Base-by-base conservation (phyloP, 2,329 filamentous ascomycete species). In the Neonectria neomacrospora region DNA sequence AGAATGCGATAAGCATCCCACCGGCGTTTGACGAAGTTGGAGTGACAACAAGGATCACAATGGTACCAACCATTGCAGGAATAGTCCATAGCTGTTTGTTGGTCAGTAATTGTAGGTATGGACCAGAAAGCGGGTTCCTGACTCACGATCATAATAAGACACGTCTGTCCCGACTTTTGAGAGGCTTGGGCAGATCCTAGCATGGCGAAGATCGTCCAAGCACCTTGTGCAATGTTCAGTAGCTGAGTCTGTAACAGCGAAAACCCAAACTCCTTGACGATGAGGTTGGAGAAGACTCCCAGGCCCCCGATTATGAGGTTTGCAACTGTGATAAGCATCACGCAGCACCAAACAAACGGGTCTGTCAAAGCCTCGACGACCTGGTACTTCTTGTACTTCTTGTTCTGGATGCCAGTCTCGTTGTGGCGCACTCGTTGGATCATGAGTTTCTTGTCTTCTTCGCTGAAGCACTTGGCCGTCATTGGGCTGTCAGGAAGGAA, bases 401-500 rank as follows among this genome's bases (percentile, higher is more conserved):
- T 78, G 64, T 78, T 78, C 65, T 78, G 70, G 56, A 79, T 73
- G 11, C 78, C 78, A 0, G 78, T 80, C 56, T 78, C 73, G 56
- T 80, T 80, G 11, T 68, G 72, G 26, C 79, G 72, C 3, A 81
- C 70, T 6, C 79, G 75, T 11, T 66, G 64, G 8, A 68, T 59
- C 54, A 66, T 63, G 22, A 68, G 54, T 2, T 63, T 69, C 44
- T 80, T 80, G 37, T 82, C 75, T 20, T 78, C 76, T 11, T 79
- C 75, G n/a, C 71, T 78, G 32, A 84, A 75, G 63, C 86, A 86
- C 26, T 78, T 80, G 3, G 85, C 83, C 56, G 82, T 84, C 54
- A 81, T 79, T 0, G 86, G 85, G 44, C 79, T 81, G 66, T 87
- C 83, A 0, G 84, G 83, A 20, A 88, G 76, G 67, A 75, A 79